Conservation (phyloP, 768 basidiomycete genomes). For the Zangia roseola region DNA sequence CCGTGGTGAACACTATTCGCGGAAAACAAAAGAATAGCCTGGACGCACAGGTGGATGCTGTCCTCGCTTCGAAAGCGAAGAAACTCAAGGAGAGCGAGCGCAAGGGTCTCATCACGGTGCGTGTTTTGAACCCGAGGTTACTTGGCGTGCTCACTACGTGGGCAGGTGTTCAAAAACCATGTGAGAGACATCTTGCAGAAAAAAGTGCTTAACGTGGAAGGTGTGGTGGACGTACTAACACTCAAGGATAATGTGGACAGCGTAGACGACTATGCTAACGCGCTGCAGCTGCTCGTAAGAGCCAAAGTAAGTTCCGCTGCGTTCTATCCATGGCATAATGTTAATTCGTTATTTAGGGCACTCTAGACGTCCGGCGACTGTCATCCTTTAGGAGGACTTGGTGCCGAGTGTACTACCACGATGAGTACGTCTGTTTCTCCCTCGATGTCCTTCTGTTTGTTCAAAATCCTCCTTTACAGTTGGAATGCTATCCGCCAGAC, state of each 20-base stretch:
- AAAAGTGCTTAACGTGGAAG: conserved; percentile 72
- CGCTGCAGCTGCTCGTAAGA: conserved; percentile 62
- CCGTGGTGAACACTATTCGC: conserved; percentile 46
- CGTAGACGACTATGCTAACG: conserved; percentile 65
- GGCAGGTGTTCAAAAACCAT: conserved; percentile 67
- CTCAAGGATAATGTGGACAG: conserved; percentile 73
- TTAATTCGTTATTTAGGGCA: conserved; percentile 41
- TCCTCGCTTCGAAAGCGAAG: conserved; percentile 54
- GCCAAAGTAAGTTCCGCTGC: conserved; percentile 42
- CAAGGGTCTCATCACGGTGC: conserved; percentile 47
- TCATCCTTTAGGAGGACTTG: conserved; percentile 77
- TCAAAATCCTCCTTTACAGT: conserved; percentile 38
- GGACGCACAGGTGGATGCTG: conserved; percentile 66
- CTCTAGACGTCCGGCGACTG: conserved; percentile 67
- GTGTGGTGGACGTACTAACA: conserved; percentile 78
- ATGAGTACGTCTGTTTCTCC: conserved; percentile 63
- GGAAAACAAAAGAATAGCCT: conserved; percentile 56
- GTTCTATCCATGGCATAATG: background rate
- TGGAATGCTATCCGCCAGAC: conserved; percentile 80
- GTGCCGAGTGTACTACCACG: conserved; percentile 85
- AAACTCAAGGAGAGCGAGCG: conserved; percentile 39
- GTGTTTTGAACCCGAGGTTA: background rate
- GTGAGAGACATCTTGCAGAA: conserved; percentile 72
- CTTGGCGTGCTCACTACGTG: background rate
- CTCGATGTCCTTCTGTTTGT: background rate